Evolutionary conservation across 2,329 filamentous ascomycete species (phyloP), one percentile per base, ranked within the genome.

Genomic region (Cladobotryum mycophilum): DNA sequence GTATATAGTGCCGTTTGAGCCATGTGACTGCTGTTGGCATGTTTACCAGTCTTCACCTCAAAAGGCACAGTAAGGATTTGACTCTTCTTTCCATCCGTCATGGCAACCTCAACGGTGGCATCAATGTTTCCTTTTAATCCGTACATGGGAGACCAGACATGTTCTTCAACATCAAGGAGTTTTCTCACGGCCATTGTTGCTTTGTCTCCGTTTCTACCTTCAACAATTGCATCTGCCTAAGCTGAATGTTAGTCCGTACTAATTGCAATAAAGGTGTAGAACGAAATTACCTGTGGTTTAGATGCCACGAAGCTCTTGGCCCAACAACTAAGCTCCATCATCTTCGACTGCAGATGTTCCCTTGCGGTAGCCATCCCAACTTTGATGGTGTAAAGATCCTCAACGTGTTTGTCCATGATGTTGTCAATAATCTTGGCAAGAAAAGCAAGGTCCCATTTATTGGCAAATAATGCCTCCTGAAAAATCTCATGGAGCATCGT

Each of bases 101-200:
- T 87, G 0, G 80, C 82, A 14, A 93, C 86, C 70, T 99, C 89
- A 1, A 99, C 88, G 0, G 93, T 97, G 25, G 93, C 93, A 70
- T 99, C 93, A 53, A 99, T 93, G 60, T 97, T 99, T 30, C 93
- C 93, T 67, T 99, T 99, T 14, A 99, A 75, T 0, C 93, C 93
- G 64, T 95, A 99, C 82, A 90, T 92, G 1, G 93, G 93, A 6
- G 92, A 97, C 93, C 93, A 99, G 25, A 99, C 84, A 64, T 97
- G 93, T 67, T 99, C 93, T 66, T 99, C 93, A 9, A 99, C 88
- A 64, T 97, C 93, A 13, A 99, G 84, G 25, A 99, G 75, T 64
- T 97, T 99, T 61, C 85, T 95, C 58, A 99, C 84, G 58, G 88
- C 90, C 79, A 97, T 85, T 51, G 79, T 85, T 11, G 86, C 81